Evolutionary conservation across 805 yeast species (phyloP), one percentile per base, ranked within the genome.

Genomic region (Candida tammaniensis): DNA sequence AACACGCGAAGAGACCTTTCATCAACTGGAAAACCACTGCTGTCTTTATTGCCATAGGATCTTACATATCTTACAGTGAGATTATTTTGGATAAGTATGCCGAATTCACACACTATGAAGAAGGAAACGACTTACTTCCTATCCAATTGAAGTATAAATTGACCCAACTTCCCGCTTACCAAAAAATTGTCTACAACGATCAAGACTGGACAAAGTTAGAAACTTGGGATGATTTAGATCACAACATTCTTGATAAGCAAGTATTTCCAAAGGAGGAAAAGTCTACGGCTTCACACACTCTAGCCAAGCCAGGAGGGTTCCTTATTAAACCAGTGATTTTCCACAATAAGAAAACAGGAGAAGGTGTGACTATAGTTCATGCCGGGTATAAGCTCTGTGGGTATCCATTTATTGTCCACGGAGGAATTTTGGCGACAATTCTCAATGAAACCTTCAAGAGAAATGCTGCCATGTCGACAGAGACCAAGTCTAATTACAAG

Each of bases 401-500:
- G 1, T 88, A 82, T 53, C 97, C 96, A 2, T 81, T 86, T 47
- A 60, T 89, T 13, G 73, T 86, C 3, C 97, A 88, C 53, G 97
- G 97, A 3, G 97, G 97, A 0, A 75, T 89, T 18, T 54, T 88
- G 19, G 94, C 89, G 7, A 80, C 94, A 0, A 62, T 88, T 1
- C 61, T 87, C 35, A 93, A 86, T 50, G 95, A 88, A 46, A 71
- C 83, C 5, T 72, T 81, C 61, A 79, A 80, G 44, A 69, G 80
- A 33, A 64, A 71, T 38, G 76, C 69, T 2, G 57, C 68, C 1
- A 61, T 80, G 26, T 53, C 66, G 36, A 33, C 46, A 40, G 22
- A 52, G 42, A 49, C 64, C 38, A 20, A 48, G 47, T 63, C 58
- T 3, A 48, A 49, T 46, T 56, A 49, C 41, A 70, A 70, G 14